Base-by-base conservation (phyloP, 73 alveolate genomes). In the Tetrahymena malaccensis region DNA sequence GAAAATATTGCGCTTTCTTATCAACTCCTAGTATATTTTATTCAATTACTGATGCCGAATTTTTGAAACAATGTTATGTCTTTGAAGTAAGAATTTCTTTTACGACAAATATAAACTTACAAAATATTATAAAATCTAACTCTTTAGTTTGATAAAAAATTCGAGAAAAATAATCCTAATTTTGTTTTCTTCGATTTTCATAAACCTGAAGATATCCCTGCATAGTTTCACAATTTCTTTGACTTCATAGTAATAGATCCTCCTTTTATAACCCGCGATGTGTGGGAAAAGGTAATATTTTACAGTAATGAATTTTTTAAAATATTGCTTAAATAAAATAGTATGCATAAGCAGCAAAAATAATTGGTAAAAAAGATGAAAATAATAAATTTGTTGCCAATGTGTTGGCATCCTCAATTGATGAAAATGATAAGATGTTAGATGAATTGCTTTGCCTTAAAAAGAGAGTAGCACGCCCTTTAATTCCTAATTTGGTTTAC, bases 11-110 rank as follows among this genome's bases (percentile, higher is more conserved):
- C 17, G 99, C 99, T 17, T 98, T 98, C 85, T 94, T 98, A 1
- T 98, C 99, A 13, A 98, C 99, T 35, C 99, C 99, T n/a, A 96
- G 98, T 17, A 95, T 98, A 9, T 98, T 97, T 94, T 98, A 98
- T 94, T 70, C 89, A 22, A 70, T 70, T 19, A 70, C 55, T 93
- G 96, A 96, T 38, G 96, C 96, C 95, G 98, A 98, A 25, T 94
- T 96, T 55, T 97, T 97, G 95, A 97, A 96, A 55, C 94, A 95
- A 93, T 95, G 98, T 34, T 95, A 96, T 40, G 97, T 98, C 35
- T 98, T 98, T 96, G 99, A 98, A 85, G 97, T 97, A 56, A 99
- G 96, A 94, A 97, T 89, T 94, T 97, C 95, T 85, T 97, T 97
- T 3, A 15, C 83, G 3, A 8, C 83, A 50, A 50, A 50, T 50